phyloP scores from a whole-genome alignment of 805 yeast genomes.

The Hanseniaspora jakobsenii region DNA sequence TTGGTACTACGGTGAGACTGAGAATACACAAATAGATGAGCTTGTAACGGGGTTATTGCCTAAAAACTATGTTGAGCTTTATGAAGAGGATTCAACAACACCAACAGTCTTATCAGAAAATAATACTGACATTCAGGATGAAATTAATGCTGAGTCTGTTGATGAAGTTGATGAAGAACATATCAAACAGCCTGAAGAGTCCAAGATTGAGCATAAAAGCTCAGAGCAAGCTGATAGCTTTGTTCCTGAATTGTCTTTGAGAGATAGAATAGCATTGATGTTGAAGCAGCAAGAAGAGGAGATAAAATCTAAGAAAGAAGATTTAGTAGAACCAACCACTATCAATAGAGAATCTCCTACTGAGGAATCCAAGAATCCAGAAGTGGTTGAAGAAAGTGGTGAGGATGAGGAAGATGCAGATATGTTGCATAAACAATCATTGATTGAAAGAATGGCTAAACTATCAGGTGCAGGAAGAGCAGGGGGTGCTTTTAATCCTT shows the following conservation, averaged over 20 bases:
- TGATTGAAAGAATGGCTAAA: slow-evolving; percentile 92
- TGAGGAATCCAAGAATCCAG: not conserved
- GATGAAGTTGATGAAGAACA: not conserved
- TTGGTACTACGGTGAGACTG: slow-evolving; percentile 70
- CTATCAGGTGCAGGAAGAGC: slow-evolving; percentile 73
- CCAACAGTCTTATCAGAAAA: not conserved
- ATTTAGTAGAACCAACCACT: slow-evolving; percentile 26
- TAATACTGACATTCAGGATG: too few species aligned
- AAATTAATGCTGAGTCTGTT: not conserved
- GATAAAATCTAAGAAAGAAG: slow-evolving; percentile 33
- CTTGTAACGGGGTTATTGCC: slow-evolving; percentile 71
- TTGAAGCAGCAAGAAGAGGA: slow-evolving; percentile 69
- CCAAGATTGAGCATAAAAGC: slow-evolving; percentile 18
- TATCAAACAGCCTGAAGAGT: not conserved
- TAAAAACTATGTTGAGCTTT: slow-evolving; percentile 54
- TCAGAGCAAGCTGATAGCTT: slow-evolving; percentile 34
- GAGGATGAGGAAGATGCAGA: not conserved
- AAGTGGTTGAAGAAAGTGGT: not conserved
- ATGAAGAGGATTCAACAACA: slow-evolving; percentile 1
- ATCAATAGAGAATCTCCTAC: slow-evolving; percentile 9
- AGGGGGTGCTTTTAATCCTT: slow-evolving; percentile 39
- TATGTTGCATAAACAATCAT: slow-evolving; percentile 43
- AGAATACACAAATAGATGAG: slow-evolving; percentile 31
- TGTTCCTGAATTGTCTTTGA: slow-evolving; percentile 66
- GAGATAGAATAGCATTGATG: slow-evolving; percentile 73